These are phyloP conservation scores for Alternaria arbusti DNA, from an alignment of 2,329 filamentous ascomycete genomes.

Conservation along the genomic window DNA sequence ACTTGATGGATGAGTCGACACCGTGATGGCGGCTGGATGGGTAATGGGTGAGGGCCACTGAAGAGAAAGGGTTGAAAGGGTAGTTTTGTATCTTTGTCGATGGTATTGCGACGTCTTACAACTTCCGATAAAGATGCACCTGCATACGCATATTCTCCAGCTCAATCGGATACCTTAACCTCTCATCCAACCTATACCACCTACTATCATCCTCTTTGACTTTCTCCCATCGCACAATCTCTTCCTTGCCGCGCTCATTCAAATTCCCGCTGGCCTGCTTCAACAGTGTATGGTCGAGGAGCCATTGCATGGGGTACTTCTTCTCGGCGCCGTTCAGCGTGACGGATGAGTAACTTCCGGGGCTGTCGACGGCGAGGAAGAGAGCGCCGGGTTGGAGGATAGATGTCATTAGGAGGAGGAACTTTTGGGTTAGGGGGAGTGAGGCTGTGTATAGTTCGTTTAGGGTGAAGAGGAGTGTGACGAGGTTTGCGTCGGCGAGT, in stretches of 20 bases:
- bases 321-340: slow-evolving; percentile 62
- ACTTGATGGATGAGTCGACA: too few relatives aligned
- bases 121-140: slow-evolving; percentile 73
- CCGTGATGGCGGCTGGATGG: not conserved
- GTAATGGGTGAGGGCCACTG: too few relatives aligned
- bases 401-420: slow-evolving; percentile 73
- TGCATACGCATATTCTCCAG: slow-evolving; percentile 97
- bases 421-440: slow-evolving; percentile 74
- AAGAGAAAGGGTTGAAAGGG: not conserved
- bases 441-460: slow-evolving; percentile 91
- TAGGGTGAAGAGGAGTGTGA: slow-evolving; percentile 91
- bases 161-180: slow-evolving; percentile 78
- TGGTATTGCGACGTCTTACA: not conserved
- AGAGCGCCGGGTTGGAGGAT: slow-evolving; percentile 65
- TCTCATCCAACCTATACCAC: slow-evolving; percentile 77
- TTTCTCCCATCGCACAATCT: slow-evolving; percentile 68
- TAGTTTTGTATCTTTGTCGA: not conserved
- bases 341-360: slow-evolving; percentile 89
- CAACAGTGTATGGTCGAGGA: slow-evolving; percentile 82
- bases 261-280: slow-evolving; percentile 18
- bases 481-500: slow-evolving; percentile 53
- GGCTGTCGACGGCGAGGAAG: slow-evolving; percentile 87
- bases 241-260: slow-evolving; percentile 17
- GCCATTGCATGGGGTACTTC: slow-evolving; percentile 92
- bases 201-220: slow-evolving; percentile 75